Conservation (phyloP, 306 rosid genomes). For the Trifolium repens region DNA sequence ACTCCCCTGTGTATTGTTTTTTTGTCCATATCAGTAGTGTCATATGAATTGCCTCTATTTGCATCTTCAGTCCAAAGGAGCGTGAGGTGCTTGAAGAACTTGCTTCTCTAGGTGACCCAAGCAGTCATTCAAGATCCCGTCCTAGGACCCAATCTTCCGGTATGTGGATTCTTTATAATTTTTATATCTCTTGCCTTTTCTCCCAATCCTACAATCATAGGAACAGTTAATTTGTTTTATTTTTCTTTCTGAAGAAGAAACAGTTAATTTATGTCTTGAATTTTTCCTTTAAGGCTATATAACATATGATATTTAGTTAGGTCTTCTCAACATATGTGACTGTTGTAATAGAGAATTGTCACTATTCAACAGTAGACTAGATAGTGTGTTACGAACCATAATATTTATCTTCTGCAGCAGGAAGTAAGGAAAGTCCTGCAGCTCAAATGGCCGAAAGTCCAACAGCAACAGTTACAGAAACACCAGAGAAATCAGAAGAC, state of each 20-base stretch:
- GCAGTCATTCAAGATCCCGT: slow-evolving; percentile 61
- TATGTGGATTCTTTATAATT: slow-evolving; percentile 49
- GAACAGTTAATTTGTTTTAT: neutral
- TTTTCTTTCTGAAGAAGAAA: no score
- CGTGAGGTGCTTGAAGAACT: slow-evolving; percentile 91
- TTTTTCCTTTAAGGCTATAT: neutral
- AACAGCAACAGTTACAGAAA: slow-evolving; percentile 54
- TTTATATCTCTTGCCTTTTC: slow-evolving; percentile 26
- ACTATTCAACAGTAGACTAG: slow-evolving; percentile 20
- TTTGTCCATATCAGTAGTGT: no score
- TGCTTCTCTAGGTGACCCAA: slow-evolving; percentile 59
- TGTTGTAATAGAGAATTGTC: slow-evolving; percentile 19
- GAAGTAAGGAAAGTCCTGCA: slow-evolving; percentile 53
- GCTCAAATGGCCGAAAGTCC: slow-evolving; percentile 54
- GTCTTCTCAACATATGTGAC: slow-evolving; percentile 30
- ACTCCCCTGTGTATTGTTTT: slow-evolving; percentile 19
- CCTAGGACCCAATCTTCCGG: slow-evolving; percentile 64
- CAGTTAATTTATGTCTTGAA: neutral
- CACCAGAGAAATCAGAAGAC: slow-evolving; percentile 59
- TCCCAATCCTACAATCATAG: slow-evolving; percentile 17
- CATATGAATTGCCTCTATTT: slow-evolving; percentile 31
- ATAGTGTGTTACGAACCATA: slow-evolving; percentile 41
- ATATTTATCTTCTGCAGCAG: slow-evolving; percentile 59
- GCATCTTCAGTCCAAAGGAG: slow-evolving; percentile 66
- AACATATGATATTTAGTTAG: slow-evolving; percentile 17